A percentile compares a stretch with the other conserved stretches of the same genome.
Evolutionary conservation across 2,329 filamentous ascomycete species (phyloP).

Genomic region (Neurospora sp.): DNA sequence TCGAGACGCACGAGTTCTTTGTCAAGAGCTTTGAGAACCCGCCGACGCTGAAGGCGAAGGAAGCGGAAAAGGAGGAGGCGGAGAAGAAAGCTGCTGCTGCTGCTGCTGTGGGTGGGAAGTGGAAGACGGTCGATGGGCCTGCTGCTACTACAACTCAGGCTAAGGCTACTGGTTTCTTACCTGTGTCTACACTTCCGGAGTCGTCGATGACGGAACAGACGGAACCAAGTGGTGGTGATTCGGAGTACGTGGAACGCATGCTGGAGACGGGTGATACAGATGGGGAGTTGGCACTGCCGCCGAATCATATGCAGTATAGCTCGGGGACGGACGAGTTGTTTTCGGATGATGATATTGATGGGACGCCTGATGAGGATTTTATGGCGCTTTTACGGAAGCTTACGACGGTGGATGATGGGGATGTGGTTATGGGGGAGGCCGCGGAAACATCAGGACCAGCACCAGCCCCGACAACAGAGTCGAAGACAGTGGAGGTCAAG

Average conservation of each 20-base stretch:
- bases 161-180: slow-evolving; percentile 11
- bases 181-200: slow-evolving; percentile 9
- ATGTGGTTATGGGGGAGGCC: slow-evolving; percentile 24
- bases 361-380: slow-evolving; percentile 26
- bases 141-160: not conserved
- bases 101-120: slow-evolving; percentile 1
- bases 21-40: slow-evolving; percentile 62
- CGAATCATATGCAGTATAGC: slow-evolving; percentile 12
- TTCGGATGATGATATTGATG: slow-evolving; percentile 25
- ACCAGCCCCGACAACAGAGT: slow-evolving; percentile 3
- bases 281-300: slow-evolving; percentile 10
- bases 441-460: slow-evolving; percentile 15
- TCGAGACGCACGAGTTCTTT: slow-evolving; percentile 62
- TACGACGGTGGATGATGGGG: not conserved
- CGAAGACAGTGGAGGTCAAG: slow-evolving; percentile 9
- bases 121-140: not conserved
- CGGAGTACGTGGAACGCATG: slow-evolving; percentile 10
- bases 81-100: slow-evolving; percentile 36
- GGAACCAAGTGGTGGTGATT: not conserved
- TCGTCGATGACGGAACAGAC: too few relatives aligned
- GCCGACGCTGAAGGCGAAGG: slow-evolving; percentile 31
- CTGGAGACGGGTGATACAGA: slow-evolving; percentile 14
- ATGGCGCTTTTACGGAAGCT: not conserved
- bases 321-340: slow-evolving; percentile 14
- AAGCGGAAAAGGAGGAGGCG: slow-evolving; percentile 25